phyloP scores from a whole-genome alignment of 306 rosid genomes.

The Begonia peltatifolia region DNA sequence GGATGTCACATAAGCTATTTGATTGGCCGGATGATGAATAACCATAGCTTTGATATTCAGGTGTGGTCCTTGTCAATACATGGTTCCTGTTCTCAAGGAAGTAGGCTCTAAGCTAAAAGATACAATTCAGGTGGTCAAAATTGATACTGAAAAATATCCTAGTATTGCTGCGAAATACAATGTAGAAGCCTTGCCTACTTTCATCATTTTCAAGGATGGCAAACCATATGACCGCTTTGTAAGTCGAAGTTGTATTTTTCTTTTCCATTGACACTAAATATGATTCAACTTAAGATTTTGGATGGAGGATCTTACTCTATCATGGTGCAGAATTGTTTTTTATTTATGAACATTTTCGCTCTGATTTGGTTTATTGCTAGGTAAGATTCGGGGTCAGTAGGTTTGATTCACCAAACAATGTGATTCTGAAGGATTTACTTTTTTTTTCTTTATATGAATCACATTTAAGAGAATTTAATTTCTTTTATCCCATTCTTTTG shows the following conservation, averaged over 20 bases:
- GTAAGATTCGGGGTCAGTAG: too few species aligned
- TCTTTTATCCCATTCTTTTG: too few species aligned
- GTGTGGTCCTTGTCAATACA: slow-evolving; percentile 98
- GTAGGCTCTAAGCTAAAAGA: slow-evolving; percentile 49
- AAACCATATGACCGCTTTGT: slow-evolving; percentile 67
- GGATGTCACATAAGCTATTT: not conserved
- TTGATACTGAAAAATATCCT: slow-evolving; percentile 92
- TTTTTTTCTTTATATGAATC: too few species aligned
- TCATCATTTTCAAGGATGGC: slow-evolving; percentile 83
- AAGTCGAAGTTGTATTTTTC: slow-evolving; percentile 19
- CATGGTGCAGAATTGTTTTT: too few species aligned
- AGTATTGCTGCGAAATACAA: slow-evolving; percentile 59
- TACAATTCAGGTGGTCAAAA: slow-evolving; percentile 63
- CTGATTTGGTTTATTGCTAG: too few species aligned
- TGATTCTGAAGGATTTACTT: too few species aligned
- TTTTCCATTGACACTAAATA: too few species aligned
- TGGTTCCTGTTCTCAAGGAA: slow-evolving; percentile 80
- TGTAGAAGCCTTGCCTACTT: slow-evolving; percentile 87
- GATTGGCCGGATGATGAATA: slow-evolving; percentile 6
- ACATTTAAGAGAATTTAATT: too few species aligned
- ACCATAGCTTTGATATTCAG: slow-evolving; percentile 24
- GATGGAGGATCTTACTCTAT: too few species aligned
- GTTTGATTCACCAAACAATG: too few species aligned
- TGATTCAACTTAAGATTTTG: too few species aligned
- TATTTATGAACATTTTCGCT: too few species aligned